Evolutionary conservation across 441 rosid species (phyloP), one percentile per base, ranked within the genome.

Genomic region (Adansonia grandidieri): DNA sequence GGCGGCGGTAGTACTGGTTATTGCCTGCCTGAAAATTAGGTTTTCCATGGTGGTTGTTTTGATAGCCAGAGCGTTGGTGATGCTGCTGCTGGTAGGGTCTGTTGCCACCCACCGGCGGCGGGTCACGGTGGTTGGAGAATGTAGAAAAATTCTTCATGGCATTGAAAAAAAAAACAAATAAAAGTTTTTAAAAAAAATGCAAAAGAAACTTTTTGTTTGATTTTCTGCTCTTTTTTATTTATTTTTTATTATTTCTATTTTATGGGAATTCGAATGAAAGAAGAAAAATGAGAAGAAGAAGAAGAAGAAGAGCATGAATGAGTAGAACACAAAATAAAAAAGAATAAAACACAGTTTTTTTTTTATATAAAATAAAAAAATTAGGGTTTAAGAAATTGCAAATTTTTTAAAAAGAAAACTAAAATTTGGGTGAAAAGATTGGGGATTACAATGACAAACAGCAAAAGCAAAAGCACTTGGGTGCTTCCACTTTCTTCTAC

Each of bases 101-200:
- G 19, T n/a, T 51, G 37, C 8, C 32, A 32, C 37, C 76, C 2
- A 6, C 32, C 10, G 50, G 37, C 17, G 64, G 78, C 14, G 54
- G 73, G 9, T 76, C 19, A 5, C 78, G 64, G 48, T 72, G 76
- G 65, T 40, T 72, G 28, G 76, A 72, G 17, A 32, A 56, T 17
- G 76, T 37, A 54, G 64, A 72, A 5, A 37, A 72, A 19, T 72
- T 56, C 5, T 40, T 72, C 76, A 72, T 72, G 64, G 50, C 65
- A 72, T 72, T 17, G 64, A 72, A 10, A 72, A 53, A 15, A 71
- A 2, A 8, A 17, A 72, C 1, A 8, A 32, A 68, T 37, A 72
- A 17, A 28, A 1, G 0, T 28, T 28, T 28, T 1, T 1, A 72
- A 10, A 72, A 53, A 15, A 71, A 37, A 15, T 20, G 6, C 3